Evolutionary conservation across 2,329 filamentous ascomycete species (phyloP).

Genomic region (Pyrenophora tritici-repentis): DNA sequence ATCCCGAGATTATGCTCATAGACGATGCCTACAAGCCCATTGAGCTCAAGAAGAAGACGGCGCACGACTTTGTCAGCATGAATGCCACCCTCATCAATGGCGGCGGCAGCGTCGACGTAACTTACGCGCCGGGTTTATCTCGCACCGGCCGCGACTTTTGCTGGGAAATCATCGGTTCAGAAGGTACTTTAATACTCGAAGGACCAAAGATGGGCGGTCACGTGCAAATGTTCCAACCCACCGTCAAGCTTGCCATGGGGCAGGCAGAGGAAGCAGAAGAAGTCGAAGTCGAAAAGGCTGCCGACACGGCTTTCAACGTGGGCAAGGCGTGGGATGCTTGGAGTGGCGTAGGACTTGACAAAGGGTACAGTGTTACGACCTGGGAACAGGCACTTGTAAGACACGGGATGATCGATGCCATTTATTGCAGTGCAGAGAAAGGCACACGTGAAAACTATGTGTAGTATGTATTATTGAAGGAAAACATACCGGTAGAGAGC

Average conservation of each 20-base stretch:
- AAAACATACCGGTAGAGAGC: background rate
- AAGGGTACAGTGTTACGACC: conserved; percentile 32
- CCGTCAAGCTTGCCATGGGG: conserved; percentile 37
- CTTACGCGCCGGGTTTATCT: conserved; percentile 26
- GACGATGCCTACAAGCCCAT: conserved; percentile 24
- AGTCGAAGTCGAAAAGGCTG: conserved; percentile 57
- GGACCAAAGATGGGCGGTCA: conserved; percentile 30
- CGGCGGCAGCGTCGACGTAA: conserved; percentile 31
- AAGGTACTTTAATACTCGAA: conserved; percentile 41
- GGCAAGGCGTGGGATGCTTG: conserved; percentile 63
- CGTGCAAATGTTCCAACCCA: conserved; percentile 52
- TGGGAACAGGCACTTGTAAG: conserved; percentile 44
- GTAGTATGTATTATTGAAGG: conserved; percentile 1
- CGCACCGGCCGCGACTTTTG: conserved; percentile 34
- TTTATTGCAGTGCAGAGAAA: conserved; percentile 40
- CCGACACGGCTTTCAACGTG: conserved; percentile 57
- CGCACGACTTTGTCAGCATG: conserved; percentile 36
- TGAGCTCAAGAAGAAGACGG: conserved; percentile 29
- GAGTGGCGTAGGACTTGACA: conserved; percentile 44
- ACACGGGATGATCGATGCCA: conserved; percentile 46
- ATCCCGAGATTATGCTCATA: conserved; percentile 26
- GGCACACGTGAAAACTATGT: conserved; percentile 39
- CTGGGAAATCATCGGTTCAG: conserved; percentile 48
- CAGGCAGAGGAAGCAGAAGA: conserved; percentile 37
- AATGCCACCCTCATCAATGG: conserved; percentile 28